Evolutionary conservation across 208 protist species (phyloP).

Genomic region (Trichomonas vaginalis): DNA sequence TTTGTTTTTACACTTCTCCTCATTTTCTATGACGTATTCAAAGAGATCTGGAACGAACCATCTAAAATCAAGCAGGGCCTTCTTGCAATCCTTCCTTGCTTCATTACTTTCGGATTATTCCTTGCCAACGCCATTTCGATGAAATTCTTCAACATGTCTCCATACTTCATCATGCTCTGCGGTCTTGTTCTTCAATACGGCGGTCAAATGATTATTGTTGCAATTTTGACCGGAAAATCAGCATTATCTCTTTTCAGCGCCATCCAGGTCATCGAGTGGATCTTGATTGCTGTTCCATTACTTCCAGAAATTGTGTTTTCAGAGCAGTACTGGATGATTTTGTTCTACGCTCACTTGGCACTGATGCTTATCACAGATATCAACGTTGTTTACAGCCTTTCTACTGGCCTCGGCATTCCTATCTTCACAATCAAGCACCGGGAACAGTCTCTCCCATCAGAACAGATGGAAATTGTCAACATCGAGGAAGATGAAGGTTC

Average conservation of each 20-base stretch:
- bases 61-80: neutral
- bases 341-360: neutral
- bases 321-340: too few species aligned
- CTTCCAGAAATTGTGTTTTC: neutral
- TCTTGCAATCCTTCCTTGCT: too few species aligned
- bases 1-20: neutral
- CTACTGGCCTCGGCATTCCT: neutral
- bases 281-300: neutral
- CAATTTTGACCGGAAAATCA: neutral
- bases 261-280: neutral
- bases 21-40: neutral
- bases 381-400: neutral
- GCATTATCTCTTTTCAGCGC: neutral
- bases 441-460: neutral
- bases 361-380: neutral
- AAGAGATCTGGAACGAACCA: neutral
- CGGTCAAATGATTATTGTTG: neutral
- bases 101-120: neutral
- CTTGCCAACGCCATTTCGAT: too few species aligned
- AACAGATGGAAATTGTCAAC: neutral
- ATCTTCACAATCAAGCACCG: neutral
- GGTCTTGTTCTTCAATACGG: neutral
- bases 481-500: neutral
- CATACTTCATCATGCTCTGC: neutral
- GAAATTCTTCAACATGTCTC: too few species aligned